phyloP scores from a whole-genome alignment of 208 protist species.

The Trypanosoma avium region DNA sequence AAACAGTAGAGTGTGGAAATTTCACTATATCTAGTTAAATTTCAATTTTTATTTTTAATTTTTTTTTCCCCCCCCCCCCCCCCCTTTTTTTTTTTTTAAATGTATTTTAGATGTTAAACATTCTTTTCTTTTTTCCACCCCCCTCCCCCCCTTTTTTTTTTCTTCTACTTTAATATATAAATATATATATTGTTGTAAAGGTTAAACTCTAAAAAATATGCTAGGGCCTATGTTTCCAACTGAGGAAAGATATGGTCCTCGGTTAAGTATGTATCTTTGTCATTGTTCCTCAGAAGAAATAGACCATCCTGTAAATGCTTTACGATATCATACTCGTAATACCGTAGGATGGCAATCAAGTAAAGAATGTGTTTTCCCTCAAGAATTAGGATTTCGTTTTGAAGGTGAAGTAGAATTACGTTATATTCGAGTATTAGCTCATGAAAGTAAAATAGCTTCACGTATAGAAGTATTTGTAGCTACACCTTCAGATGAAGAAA shows the following conservation, averaged over 20 bases:
- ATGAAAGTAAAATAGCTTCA: constrained; percentile 85
- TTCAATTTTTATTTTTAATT: too few species aligned
- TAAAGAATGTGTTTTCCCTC: constrained; percentile 81
- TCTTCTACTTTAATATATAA: constrained; percentile 11
- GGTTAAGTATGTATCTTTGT: constrained; percentile 69
- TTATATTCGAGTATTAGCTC: constrained; percentile 72
- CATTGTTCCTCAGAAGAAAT: constrained; percentile 83
- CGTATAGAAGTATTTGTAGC: constrained; percentile 83
- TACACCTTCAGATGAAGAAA: constrained; percentile 44
- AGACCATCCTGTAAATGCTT: constrained; percentile 38
- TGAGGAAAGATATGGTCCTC: constrained; percentile 72
- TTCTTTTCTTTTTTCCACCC: constrained; percentile 9
- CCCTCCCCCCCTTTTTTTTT: constrained; percentile 10
- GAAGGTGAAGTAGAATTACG: constrained; percentile 75
- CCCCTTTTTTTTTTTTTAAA: too few species aligned
- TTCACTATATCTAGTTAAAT: too few species aligned
- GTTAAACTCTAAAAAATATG: constrained; percentile 9
- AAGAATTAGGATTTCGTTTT: constrained; percentile 88
- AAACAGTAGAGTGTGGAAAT: too few species aligned
- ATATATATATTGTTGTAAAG: too few species aligned
- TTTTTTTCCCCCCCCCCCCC: too few species aligned
- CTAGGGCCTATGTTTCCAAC: constrained; percentile 10
- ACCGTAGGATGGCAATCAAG: constrained; percentile 84
- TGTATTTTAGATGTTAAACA: too few species aligned
- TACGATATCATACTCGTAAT: constrained; percentile 52